Conservation (phyloP, 495 filamentous ascomycete genomes). For the Sphaerosporella brunnea region DNA sequence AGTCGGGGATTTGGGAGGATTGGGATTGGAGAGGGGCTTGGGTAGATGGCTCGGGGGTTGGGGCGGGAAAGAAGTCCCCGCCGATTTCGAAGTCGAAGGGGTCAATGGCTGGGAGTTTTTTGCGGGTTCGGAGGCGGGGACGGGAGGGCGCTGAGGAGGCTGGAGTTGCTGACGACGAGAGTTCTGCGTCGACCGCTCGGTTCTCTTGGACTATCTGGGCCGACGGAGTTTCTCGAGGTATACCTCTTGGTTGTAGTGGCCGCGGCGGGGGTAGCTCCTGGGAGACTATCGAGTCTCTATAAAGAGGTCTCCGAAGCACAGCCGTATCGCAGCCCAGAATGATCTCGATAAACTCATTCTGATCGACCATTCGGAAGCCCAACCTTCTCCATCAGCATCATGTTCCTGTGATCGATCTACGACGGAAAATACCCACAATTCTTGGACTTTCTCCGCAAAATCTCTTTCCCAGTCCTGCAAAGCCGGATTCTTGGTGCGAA, state of each 20-base stretch:
- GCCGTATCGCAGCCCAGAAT: slow-evolving; percentile 63
- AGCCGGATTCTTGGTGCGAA: slow-evolving; percentile 41
- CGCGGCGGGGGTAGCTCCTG: no score
- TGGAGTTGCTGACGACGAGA: neutral
- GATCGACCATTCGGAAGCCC: slow-evolving; percentile 67
- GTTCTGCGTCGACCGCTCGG: no score
- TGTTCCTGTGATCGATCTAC: neutral
- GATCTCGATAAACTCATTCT: slow-evolving; percentile 82
- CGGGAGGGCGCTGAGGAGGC: no score
- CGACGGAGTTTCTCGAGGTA: no score
- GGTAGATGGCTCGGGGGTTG: slow-evolving; percentile 5
- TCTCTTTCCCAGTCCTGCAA: slow-evolving; percentile 47
- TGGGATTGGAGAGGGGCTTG: no score
- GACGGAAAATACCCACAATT: slow-evolving; percentile 16
- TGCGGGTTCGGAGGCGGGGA: neutral
- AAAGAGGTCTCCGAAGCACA: neutral
- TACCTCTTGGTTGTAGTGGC: no score
- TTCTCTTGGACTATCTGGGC: no score
- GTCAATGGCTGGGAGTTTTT: neutral
- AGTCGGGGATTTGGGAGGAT: no score
- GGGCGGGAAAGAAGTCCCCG: neutral
- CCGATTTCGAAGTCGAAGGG: slow-evolving; percentile 4
- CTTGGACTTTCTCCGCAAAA: slow-evolving; percentile 17
- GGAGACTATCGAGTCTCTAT: no score
- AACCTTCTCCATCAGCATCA: slow-evolving; percentile 25